Base-by-base conservation (phyloP, 176 grass and related monocot genomes). In the Cenchrus purpureus region DNA sequence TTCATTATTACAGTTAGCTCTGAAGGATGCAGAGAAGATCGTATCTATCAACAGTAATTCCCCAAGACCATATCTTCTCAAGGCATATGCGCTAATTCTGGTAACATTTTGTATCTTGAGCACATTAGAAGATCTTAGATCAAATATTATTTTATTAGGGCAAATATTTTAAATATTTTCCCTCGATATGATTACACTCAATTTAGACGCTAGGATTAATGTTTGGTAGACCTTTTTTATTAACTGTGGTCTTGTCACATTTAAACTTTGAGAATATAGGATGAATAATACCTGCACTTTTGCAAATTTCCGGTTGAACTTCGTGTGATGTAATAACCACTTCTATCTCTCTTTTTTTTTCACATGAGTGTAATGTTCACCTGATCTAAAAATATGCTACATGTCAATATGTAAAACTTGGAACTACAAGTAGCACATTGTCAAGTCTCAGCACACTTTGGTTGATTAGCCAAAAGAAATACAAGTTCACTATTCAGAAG, bases 1-100 rank as follows among this genome's bases (percentile, higher is more conserved):
- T 78, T 56, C 15, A 74, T 72, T 16, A 45, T 74, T 87, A 65
- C 84, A 99, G 97, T 93, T 99, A 86, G 93, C 90, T 77, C 61
- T 99, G 56, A 99, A 96, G 87, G 97, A 99, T 94, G 91, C 82
- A 8, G 93, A 96, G 86, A 99, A 94, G 91, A 82, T 92, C 57
- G 32, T 96, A 65, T 68, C 66, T 83, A 48, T 81, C 74, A 60
- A 46, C 77, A 86, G 83, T 67, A 92, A 79, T 89, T 92, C 86
- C 55, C 71, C 88, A 22, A 96, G 86, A 75, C 67, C 93, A 84
- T 96, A 96, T 92, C 56, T 99, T 89, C 86, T 99, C 51, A 99
- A 96, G 90, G 86, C 93, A 79, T 92, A 91, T 84, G 90, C 93
- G 8, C 91, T 96, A 79, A 87, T 91, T 77, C 91, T 94, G 97